Evolutionary conservation across 2,329 filamentous ascomycete species (phyloP).

Genomic region (Metarhizium album): DNA sequence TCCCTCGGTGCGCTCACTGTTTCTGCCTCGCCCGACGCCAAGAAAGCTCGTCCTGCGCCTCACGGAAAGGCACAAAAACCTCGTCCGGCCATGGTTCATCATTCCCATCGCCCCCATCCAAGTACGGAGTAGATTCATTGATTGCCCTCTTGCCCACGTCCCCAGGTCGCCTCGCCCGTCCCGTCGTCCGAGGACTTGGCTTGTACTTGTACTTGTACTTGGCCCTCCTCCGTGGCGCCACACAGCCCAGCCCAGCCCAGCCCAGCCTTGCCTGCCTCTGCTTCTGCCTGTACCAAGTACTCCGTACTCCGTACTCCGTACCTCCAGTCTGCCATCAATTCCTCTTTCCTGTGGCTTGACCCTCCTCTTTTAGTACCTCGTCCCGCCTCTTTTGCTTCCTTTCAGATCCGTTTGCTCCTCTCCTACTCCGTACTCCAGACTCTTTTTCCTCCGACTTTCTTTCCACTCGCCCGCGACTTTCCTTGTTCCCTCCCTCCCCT

Average conservation of each 20-base stretch:
- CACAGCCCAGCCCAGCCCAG: neutral
- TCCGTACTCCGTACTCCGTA: too few relatives aligned
- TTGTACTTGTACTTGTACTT: neutral
- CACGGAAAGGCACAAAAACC: conserved; percentile 1
- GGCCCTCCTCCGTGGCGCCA: neutral
- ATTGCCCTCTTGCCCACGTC: neutral
- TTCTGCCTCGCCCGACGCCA: neutral
- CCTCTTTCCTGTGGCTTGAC: conserved; percentile 5
- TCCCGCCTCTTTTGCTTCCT: conserved; percentile 4
- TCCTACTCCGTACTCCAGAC: conserved; percentile 1
- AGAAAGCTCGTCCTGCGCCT: neutral
- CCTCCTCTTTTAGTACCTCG: neutral
- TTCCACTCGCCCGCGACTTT: neutral
- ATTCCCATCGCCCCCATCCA: too few relatives aligned
- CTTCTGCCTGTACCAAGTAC: too few relatives aligned
- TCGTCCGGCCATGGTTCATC: neutral
- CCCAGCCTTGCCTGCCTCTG: neutral
- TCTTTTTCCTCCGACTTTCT: conserved; percentile 4
- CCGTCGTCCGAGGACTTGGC: neutral
- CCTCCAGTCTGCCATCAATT: conserved; percentile 7
- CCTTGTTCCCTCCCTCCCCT: neutral
- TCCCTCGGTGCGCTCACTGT: too few relatives aligned
- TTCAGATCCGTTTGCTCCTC: neutral
- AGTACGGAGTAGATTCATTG: too few relatives aligned
- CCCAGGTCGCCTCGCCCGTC: neutral